Evolutionary conservation across 139 green algal genomes (phyloP).

Genomic region (Chlamydomonas sphaeroides): DNA sequence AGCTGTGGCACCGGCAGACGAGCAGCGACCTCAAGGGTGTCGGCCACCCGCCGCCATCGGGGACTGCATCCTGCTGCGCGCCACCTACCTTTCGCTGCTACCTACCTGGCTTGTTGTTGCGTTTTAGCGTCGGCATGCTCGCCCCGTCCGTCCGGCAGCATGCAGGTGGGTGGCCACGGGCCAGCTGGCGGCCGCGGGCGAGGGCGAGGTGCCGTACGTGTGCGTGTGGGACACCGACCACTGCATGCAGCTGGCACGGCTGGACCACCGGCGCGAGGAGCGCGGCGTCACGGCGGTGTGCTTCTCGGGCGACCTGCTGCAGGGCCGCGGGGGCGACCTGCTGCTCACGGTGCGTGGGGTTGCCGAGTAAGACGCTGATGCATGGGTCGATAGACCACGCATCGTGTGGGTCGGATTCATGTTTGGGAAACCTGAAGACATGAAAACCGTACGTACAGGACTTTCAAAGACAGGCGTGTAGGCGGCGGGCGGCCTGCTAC

Average conservation of each 20-base stretch:
- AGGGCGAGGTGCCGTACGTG: constrained; percentile 52
- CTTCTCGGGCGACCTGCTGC: constrained; percentile 5
- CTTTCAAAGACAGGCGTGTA: not conserved
- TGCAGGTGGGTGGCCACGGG: constrained; percentile 69
- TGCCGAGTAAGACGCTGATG: not conserved
- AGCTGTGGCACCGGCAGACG: too few species aligned
- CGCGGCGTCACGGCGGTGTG: constrained; percentile 28
- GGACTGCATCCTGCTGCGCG: too few species aligned
- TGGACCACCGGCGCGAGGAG: constrained; percentile 60
- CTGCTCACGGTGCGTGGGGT: constrained; percentile 41
- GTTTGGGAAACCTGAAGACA: too few species aligned
- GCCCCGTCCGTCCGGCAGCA: too few species aligned
- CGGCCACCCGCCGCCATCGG: too few species aligned
- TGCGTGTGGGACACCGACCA: constrained; percentile 68
- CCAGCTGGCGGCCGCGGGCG: constrained; percentile 58
- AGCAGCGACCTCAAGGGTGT: too few species aligned
- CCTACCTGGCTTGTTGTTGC: too few species aligned
- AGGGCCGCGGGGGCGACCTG: constrained; percentile 36
- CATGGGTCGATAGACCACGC: too few species aligned
- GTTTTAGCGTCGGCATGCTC: too few species aligned
- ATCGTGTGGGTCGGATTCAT: too few species aligned
- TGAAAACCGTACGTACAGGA: not conserved
- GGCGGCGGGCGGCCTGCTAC: too few species aligned
- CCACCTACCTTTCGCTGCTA: too few species aligned
- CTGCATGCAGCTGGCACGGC: constrained; percentile 60